A percentile compares a stretch with the other conserved stretches of the same genome.
phyloP scores from a whole-genome alignment of 192 early-diverging fungal genomes.

The Coemansia sp. region DNA sequence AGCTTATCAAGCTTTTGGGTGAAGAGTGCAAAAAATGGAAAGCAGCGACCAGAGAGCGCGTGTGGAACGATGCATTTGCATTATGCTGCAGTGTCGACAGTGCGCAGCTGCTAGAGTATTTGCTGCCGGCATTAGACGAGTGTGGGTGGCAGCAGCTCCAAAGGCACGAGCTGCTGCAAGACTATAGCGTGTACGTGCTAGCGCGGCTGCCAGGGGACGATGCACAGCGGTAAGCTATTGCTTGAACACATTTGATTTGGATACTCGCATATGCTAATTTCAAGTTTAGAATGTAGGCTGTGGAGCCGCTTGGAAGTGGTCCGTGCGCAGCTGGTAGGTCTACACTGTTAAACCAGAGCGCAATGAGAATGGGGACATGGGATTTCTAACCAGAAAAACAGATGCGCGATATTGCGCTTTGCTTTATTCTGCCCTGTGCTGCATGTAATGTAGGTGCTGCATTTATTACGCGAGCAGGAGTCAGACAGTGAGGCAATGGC shows the following conservation, averaged over 20 bases:
- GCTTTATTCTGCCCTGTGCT: not conserved
- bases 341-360: not conserved
- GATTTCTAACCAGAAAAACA: slow-evolving; percentile 4
- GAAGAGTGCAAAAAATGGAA: not conserved
- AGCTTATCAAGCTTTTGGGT: slow-evolving; percentile 11
- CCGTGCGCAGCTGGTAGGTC: slow-evolving; percentile 43
- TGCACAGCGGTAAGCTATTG: slow-evolving; percentile 22
- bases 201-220: slow-evolving; percentile 1
- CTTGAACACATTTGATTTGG: not conserved
- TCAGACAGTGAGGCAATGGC: not conserved
- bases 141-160: slow-evolving; percentile 33
- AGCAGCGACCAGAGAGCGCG: not conserved
- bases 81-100: slow-evolving; percentile 22
- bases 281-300: slow-evolving; percentile 17
- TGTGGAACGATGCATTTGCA: slow-evolving; percentile 31
- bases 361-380: not conserved
- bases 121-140: slow-evolving; percentile 27
- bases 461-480: slow-evolving; percentile 24
- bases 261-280: not conserved
- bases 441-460: slow-evolving; percentile 34
- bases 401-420: not conserved
- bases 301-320: slow-evolving; percentile 26
- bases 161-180: slow-evolving; percentile 17
- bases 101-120: slow-evolving; percentile 6
- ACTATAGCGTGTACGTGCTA: slow-evolving; percentile 17